A percentile compares a stretch with the other conserved stretches of the same genome.
These are phyloP conservation scores for Metschnikowia baotianmanensis DNA, from an alignment of 805 yeast genomes.

Conservation along the genomic window DNA sequence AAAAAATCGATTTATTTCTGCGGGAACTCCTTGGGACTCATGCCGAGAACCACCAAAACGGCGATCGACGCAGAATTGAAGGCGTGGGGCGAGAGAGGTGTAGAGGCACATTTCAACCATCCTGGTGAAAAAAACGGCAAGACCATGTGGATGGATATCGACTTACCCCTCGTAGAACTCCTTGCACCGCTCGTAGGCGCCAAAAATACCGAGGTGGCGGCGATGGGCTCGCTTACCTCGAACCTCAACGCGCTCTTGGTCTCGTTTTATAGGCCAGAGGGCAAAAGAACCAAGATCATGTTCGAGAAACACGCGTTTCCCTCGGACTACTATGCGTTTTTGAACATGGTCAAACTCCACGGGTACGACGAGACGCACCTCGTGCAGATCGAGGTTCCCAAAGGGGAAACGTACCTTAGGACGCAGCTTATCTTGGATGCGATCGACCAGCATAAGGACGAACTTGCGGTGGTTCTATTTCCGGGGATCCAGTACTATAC, in stretches of 20 bases:
- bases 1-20: constrained; percentile 60
- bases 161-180: constrained; percentile 67
- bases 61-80: constrained; percentile 66
- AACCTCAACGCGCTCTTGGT: constrained; percentile 73
- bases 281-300: constrained; percentile 61
- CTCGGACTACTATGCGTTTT: constrained; percentile 84
- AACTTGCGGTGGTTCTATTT: constrained; percentile 70
- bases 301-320: constrained; percentile 91
- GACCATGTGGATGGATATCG: constrained; percentile 83
- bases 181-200: constrained; percentile 81
- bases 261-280: constrained; percentile 70
- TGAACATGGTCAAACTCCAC: constrained; percentile 64
- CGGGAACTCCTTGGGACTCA: constrained; percentile 91
- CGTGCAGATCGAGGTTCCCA: constrained; percentile 61
- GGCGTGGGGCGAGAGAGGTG: constrained; percentile 83
- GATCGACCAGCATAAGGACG: constrained; percentile 55
- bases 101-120: constrained; percentile 80
- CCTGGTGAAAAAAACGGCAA: constrained; percentile 48
- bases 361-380: constrained; percentile 52
- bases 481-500: constrained; percentile 92
- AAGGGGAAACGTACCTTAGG: constrained; percentile 52
- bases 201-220: constrained; percentile 70
- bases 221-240: constrained; percentile 82
- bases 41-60: constrained; percentile 63
- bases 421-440: constrained; percentile 60